Conservation (phyloP, 495 filamentous ascomycete species). For the Filosporella fistucella region DNA sequence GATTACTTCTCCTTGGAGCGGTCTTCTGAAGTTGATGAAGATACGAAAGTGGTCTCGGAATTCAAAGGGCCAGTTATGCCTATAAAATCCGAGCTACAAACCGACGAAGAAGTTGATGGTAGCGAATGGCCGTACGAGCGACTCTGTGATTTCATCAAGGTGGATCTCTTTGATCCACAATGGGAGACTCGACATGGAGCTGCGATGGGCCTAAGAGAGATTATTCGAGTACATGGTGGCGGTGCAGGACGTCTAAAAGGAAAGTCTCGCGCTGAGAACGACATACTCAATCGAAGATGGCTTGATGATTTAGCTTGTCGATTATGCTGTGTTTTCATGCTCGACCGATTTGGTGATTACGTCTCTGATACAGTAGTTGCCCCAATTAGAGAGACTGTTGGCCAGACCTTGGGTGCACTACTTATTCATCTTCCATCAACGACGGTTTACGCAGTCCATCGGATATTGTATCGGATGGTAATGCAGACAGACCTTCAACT, state of each 20-base stretch:
- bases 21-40: slow-evolving; percentile 68
- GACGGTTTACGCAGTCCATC: slow-evolving; percentile 77
- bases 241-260: slow-evolving; percentile 80
- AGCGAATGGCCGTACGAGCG: slow-evolving; percentile 92
- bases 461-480: slow-evolving; percentile 77
- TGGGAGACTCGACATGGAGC: slow-evolving; percentile 99
- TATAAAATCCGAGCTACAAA: slow-evolving; percentile 59
- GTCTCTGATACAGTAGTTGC: slow-evolving; percentile 96
- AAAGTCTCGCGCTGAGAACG: slow-evolving; percentile 68
- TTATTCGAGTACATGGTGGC: slow-evolving; percentile 83
- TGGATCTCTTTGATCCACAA: slow-evolving; percentile 88
- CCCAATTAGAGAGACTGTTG: slow-evolving; percentile 91
- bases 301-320: slow-evolving; percentile 90
- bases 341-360: slow-evolving; percentile 96
- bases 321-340: slow-evolving; percentile 90
- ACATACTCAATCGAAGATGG: slow-evolving; percentile 75
- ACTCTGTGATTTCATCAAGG: slow-evolving; percentile 85
- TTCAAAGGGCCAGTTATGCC: slow-evolving; percentile 75
- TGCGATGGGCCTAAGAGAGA: slow-evolving; percentile 90
- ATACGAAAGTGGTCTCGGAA: slow-evolving; percentile 88
- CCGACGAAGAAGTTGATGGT: slow-evolving; percentile 69
- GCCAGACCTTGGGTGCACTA: slow-evolving; percentile 89
- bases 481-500: slow-evolving; percentile 81
- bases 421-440: slow-evolving; percentile 70
- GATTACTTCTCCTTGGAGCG: slow-evolving; percentile 90